Base-by-base conservation (phyloP, 768 basidiomycete genomes). In the Hydnomerulius pinastri region DNA sequence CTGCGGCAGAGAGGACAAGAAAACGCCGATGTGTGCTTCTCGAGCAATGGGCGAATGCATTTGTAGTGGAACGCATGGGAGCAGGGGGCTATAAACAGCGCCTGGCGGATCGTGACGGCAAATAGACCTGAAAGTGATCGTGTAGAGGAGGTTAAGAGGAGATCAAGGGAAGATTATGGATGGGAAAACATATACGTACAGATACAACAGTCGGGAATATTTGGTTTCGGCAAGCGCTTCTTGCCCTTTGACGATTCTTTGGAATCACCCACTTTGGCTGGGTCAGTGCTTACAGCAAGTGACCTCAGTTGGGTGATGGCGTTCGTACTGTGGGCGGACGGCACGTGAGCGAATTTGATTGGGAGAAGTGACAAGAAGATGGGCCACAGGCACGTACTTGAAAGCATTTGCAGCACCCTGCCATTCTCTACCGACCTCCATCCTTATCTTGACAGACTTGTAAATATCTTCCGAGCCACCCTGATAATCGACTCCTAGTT, bases 11-110 rank as follows among this genome's bases (percentile, higher is more conserved):
- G 80, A 0, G 96, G 96, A 62, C 96, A 99, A 12, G 85, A 90
- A 73, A 98, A 99, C 6, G 90, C 89, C 0, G 95, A 92, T 59
- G 94, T 85, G 69, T 98, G 92, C n/a, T 80, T 71, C 57, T 90
- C 81, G 36, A 98, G 78, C 10, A 98, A 77, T 2, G 95, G 96
- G 1, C 93, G 82, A 52, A 99, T 94, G 68, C 96, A 98, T 70
- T 98, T 98, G 81, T 91, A 93, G 73, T 94, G 92, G 76, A 91
- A 92, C 0, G 93, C 86, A 68, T 99, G 96, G 1, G 92, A 94
- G 71, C 96, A 99, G 0, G 96, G 96, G 24, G 96, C 93, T 64
- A 99, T 95, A 75, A 99, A 98, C 41, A 98, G 82, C 0, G 93
- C 90, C 70, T 99, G 96, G 54, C 87, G 90, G 66, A 98, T 94